A percentile compares a stretch with the other conserved stretches of the same genome.
Conservation (phyloP, 2,329 filamentous ascomycete species). For the Fusarium napiforme region DNA sequence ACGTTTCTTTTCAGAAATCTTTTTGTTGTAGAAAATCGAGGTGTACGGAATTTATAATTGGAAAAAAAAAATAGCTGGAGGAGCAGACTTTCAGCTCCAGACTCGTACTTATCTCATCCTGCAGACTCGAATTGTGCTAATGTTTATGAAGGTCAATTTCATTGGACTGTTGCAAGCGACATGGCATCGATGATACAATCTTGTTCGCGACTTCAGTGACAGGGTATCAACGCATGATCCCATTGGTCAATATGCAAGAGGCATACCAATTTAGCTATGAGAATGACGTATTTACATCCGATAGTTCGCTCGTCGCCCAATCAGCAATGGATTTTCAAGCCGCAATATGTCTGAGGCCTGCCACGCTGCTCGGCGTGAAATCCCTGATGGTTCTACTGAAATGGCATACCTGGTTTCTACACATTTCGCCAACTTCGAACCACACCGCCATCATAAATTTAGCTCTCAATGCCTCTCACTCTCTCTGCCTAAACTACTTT, state of each 20-base stretch:
- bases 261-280: background rate
- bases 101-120: background rate
- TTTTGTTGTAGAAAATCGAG: background rate
- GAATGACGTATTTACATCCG: background rate
- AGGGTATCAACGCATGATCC: background rate
- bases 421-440: background rate
- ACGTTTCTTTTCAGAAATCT: background rate
- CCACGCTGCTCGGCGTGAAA: background rate
- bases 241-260: background rate
- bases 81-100: background rate
- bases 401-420: background rate
- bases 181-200: too few species aligned
- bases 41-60: background rate
- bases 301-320: background rate
- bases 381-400: background rate
- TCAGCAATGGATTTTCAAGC: background rate
- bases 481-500: background rate
- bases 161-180: too few species aligned
- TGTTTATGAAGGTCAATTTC: too few species aligned
- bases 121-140: background rate
- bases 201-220: background rate
- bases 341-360: background rate
- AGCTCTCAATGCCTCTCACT: background rate
- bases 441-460: background rate
- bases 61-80: background rate